These are phyloP conservation scores for Xylariaceae sp. DNA, from an alignment of 2,329 filamentous ascomycete genomes.

Conservation along the genomic window DNA sequence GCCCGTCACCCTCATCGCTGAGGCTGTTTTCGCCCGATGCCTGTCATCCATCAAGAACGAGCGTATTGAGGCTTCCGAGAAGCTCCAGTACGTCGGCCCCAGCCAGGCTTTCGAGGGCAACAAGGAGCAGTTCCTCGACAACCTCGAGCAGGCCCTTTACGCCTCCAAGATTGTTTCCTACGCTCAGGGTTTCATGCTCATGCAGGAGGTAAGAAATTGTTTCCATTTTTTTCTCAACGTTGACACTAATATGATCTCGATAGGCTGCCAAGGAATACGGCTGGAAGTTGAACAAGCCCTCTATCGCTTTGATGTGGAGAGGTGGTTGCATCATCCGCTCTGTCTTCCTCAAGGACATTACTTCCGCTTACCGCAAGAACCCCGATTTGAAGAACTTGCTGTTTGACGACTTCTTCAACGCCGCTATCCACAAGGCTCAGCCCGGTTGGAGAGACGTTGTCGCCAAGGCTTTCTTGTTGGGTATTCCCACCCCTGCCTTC, in stretches of 20 bases:
- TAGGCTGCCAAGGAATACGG: slow-evolving; percentile 90
- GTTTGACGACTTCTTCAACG: slow-evolving; percentile 99
- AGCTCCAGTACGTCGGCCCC: slow-evolving; percentile 71
- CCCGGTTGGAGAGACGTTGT: slow-evolving; percentile 87
- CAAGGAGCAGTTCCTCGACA: slow-evolving; percentile 88
- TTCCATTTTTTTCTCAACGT: background rate
- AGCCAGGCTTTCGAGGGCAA: slow-evolving; percentile 78
- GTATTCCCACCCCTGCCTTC: slow-evolving; percentile 95
- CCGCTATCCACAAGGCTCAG: slow-evolving; percentile 96
- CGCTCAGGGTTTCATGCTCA: slow-evolving; percentile 99
- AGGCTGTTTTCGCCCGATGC: slow-evolving; percentile 93
- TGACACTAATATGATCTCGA: slow-evolving; percentile 9
- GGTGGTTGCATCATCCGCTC: slow-evolving; percentile 99
- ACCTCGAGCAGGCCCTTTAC: slow-evolving; percentile 98
- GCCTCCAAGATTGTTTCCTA: slow-evolving; percentile 99
- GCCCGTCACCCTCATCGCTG: slow-evolving; percentile 96
- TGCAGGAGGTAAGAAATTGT: slow-evolving; percentile 72
- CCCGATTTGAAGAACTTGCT: slow-evolving; percentile 95
- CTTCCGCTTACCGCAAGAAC: slow-evolving; percentile 88
- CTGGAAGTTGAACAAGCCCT: slow-evolving; percentile 99
- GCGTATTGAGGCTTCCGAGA: slow-evolving; percentile 73
- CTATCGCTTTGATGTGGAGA: slow-evolving; percentile 99
- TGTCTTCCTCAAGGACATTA: slow-evolving; percentile 99
- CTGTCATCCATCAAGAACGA: slow-evolving; percentile 91
- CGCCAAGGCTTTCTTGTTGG: slow-evolving; percentile 84